These are phyloP conservation scores for Ustilago tritici DNA, from an alignment of 1,284 basidiomycete species.

Conservation along the genomic window DNA sequence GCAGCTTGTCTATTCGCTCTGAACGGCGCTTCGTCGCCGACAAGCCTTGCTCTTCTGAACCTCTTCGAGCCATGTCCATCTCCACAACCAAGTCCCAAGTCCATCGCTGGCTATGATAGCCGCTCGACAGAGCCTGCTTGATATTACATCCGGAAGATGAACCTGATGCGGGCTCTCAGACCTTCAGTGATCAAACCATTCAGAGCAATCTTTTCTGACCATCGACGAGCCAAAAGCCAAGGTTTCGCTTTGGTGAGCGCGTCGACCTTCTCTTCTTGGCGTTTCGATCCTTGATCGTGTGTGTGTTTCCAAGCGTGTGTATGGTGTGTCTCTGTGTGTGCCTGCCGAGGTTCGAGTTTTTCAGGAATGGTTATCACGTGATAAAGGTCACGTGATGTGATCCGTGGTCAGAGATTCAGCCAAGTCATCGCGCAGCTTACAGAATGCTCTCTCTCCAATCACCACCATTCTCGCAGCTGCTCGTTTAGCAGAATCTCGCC, in stretches of 20 bases:
- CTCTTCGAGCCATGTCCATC: neutral
- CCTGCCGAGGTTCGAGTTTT: neutral
- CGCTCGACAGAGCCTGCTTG: too few relatives aligned
- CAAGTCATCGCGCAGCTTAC: too few relatives aligned
- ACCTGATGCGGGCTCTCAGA: neutral
- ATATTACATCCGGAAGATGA: too few relatives aligned
- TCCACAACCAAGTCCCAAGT: too few relatives aligned
- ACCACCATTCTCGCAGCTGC: too few relatives aligned
- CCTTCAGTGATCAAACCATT: slow-evolving; percentile 5
- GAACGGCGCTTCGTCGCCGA: neutral
- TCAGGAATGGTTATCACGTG: neutral
- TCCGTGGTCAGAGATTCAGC: too few relatives aligned
- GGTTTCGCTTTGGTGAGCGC: neutral
- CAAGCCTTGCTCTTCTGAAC: neutral
- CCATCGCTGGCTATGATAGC: too few relatives aligned
- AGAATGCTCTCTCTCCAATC: too few relatives aligned
- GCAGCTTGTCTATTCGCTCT: slow-evolving; percentile 1
- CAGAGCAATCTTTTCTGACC: neutral
- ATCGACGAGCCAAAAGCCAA: neutral
- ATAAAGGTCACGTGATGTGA: too few relatives aligned
- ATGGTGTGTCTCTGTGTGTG: neutral
- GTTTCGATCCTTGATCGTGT: neutral
- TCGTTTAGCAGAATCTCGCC: too few relatives aligned
- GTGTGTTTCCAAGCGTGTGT: neutral
- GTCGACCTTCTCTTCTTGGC: neutral